phyloP scores from a whole-genome alignment of 1,284 basidiomycete genomes.

The Melampsora medusae region DNA sequence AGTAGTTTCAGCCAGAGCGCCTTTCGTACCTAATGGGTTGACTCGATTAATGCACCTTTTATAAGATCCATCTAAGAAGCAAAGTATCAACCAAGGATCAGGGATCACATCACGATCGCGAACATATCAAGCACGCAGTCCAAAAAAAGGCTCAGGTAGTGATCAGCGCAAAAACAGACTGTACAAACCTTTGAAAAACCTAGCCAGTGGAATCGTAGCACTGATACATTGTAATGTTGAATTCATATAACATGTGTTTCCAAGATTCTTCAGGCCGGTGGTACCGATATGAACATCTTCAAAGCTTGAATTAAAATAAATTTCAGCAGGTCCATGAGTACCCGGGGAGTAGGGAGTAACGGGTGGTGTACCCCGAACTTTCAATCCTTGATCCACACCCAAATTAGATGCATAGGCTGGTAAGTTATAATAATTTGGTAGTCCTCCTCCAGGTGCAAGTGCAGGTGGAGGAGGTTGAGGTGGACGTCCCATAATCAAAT shows the following conservation, averaged over 20 bases:
- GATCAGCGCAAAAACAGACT: slow-evolving; percentile 44
- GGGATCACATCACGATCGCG: background rate
- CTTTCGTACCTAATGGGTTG: slow-evolving; percentile 86
- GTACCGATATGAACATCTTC: slow-evolving; percentile 62
- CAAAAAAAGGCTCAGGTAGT: slow-evolving; percentile 47
- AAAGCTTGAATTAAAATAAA: slow-evolving; percentile 42
- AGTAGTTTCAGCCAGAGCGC: slow-evolving; percentile 77
- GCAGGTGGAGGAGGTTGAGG: slow-evolving; percentile 43
- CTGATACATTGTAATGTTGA: slow-evolving; percentile 92
- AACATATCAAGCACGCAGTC: background rate
- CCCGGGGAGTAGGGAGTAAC: slow-evolving; percentile 30
- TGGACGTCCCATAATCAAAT: slow-evolving; percentile 5
- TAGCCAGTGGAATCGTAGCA: slow-evolving; percentile 82
- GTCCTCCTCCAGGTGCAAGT: slow-evolving; percentile 51
- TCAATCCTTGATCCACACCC: background rate
- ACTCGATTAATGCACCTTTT: slow-evolving; percentile 79
- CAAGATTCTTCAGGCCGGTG: slow-evolving; percentile 88
- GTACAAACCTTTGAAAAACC: slow-evolving; percentile 75
- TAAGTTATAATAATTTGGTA: slow-evolving; percentile 52
- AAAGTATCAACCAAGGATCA: background rate
- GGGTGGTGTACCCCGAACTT: slow-evolving; percentile 15
- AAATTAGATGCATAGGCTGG: slow-evolving; percentile 47
- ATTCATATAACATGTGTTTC: slow-evolving; percentile 99
- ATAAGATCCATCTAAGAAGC: slow-evolving; percentile 72
- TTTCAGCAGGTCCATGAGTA: slow-evolving; percentile 30